Conservation (phyloP, 1,139 yeast species). For the Scheffersomyces quercinus region DNA sequence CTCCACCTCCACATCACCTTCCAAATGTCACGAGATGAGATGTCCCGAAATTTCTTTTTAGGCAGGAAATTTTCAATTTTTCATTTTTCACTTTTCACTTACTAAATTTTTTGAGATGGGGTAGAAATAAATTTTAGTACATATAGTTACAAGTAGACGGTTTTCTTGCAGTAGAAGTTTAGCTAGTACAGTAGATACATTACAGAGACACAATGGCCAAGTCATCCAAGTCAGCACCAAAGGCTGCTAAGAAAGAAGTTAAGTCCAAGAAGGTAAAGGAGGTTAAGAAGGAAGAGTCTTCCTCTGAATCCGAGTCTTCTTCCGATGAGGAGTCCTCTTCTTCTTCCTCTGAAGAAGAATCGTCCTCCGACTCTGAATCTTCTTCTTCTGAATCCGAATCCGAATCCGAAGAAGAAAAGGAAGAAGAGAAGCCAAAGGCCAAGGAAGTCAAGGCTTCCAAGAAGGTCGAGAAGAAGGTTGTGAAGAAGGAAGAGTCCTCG, state of each 20-base stretch:
- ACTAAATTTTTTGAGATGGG: conserved; percentile 1
- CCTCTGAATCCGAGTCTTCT: conserved; percentile 21
- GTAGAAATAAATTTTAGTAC: not conserved
- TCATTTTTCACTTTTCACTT: conserved; percentile 3
- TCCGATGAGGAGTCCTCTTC: conserved; percentile 17
- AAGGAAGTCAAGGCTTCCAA: conserved; percentile 4
- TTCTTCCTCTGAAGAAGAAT: conserved; percentile 12
- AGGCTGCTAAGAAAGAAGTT: conserved; percentile 30
- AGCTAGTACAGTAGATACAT: not conserved
- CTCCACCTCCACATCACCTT: too few relatives aligned
- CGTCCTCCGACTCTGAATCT: conserved; percentile 24
- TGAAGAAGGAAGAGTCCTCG: conserved; percentile 13
- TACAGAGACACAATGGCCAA: conserved; percentile 27
- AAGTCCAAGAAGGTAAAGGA: conserved; percentile 29
- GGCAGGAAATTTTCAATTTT: conserved; percentile 1
- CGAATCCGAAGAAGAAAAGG: conserved; percentile 21
- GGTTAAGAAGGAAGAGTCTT: conserved; percentile 19
- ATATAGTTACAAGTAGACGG: too few relatives aligned
- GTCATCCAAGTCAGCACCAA: conserved; percentile 23
- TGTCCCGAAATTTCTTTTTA: not conserved
- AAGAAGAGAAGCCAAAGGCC: conserved; percentile 8
- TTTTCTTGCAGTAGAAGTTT: too few relatives aligned
- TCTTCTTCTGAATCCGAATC: conserved; percentile 15
- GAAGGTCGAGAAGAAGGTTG: conserved; percentile 13
- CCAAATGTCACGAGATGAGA: conserved; percentile 3